Evolutionary conservation across 2,329 filamentous ascomycete genomes (phyloP).

Genomic region (Arthroderma sp.): DNA sequence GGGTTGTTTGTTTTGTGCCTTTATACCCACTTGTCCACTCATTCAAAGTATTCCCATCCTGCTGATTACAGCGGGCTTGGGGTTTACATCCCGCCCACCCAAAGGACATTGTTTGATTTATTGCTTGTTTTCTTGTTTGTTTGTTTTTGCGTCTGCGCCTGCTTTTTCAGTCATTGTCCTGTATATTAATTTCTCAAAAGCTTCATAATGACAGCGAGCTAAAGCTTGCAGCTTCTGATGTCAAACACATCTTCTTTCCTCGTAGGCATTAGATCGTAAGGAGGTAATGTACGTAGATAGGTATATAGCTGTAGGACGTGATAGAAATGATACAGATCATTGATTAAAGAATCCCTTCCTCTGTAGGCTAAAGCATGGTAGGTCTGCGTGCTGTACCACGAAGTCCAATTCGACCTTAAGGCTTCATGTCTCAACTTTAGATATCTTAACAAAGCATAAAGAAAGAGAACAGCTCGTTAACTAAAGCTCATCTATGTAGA

Average conservation of each 20-base stretch:
- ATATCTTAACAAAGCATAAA: too few relatives aligned
- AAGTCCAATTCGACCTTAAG: too few relatives aligned
- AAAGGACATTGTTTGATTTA: conserved; percentile 2
- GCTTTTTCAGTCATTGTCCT: not conserved
- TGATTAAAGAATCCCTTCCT: not conserved
- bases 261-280: not conserved
- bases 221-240: not conserved
- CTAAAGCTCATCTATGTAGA: not conserved
- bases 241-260: not conserved
- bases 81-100: not conserved
- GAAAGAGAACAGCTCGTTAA: not conserved
- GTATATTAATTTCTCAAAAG: conserved; percentile 2
- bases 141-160: not conserved
- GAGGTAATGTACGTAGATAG: not conserved
- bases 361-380: too few relatives aligned
- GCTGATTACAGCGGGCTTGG: not conserved
- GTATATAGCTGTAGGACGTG: not conserved
- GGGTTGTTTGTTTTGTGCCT: not conserved
- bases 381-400: too few relatives aligned
- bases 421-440: too few relatives aligned
- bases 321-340: not conserved
- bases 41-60: not conserved
- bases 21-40: conserved; percentile 3
- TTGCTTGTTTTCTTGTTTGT: not conserved
- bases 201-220: not conserved